phyloP scores from a whole-genome alignment of 2,329 filamentous ascomycete species.

The Neophaeococcomyces mojaviensis region DNA sequence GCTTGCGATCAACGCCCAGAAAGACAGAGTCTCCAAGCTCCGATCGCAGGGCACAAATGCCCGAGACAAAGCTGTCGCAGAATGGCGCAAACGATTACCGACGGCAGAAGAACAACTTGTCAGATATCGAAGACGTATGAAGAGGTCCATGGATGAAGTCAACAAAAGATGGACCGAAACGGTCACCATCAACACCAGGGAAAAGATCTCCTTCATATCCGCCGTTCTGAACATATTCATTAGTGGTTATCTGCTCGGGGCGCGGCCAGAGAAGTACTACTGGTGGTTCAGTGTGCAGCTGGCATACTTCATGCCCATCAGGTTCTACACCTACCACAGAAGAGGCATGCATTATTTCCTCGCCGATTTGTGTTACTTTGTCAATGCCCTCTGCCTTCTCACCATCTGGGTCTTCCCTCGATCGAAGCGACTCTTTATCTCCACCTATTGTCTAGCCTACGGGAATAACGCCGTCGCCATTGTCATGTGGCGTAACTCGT shows the following conservation, averaged over 20 bases:
- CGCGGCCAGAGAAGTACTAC: conserved; percentile 76
- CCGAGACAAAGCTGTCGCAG: conserved; percentile 83
- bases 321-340: conserved; percentile 82
- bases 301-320: conserved; percentile 93
- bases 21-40: conserved; percentile 66
- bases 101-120: conserved; percentile 88
- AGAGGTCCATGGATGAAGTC: conserved; percentile 77
- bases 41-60: conserved; percentile 69
- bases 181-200: conserved; percentile 75
- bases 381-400: conserved; percentile 76
- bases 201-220: conserved; percentile 94
- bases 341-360: conserved; percentile 96
- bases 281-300: conserved; percentile 86
- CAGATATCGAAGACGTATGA: conserved; percentile 82
- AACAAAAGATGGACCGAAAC: conserved; percentile 82
- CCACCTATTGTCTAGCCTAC: conserved; percentile 83
- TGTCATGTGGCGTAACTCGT: conserved; percentile 97
- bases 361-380: conserved; percentile 95
- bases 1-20: conserved; percentile 71
- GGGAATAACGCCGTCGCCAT: conserved; percentile 97
- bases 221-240: conserved; percentile 97
- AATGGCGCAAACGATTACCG: conserved; percentile 80
- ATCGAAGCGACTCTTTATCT: conserved; percentile 86
- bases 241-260: conserved; percentile 87
- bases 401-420: conserved; percentile 84